Conservation (phyloP, 2,329 filamentous ascomycete genomes). For the Apiospora aurea region DNA sequence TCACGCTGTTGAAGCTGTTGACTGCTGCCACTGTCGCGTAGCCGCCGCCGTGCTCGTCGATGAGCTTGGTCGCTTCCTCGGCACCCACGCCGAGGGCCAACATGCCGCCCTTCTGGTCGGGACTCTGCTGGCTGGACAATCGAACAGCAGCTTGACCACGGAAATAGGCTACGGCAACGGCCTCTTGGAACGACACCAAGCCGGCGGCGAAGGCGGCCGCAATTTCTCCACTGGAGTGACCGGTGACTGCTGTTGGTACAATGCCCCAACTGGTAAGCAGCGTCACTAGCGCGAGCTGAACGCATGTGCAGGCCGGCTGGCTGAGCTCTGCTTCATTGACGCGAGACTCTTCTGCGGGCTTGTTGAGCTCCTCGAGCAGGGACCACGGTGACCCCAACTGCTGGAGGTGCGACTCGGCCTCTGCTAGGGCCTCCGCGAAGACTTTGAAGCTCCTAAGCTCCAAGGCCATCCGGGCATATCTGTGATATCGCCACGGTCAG, state of each 20-base stretch:
- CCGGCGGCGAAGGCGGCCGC: slow-evolving; percentile 43
- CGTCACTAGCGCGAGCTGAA: slow-evolving; percentile 51
- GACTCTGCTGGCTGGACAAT: slow-evolving; percentile 12
- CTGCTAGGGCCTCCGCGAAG: slow-evolving; percentile 30
- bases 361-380: slow-evolving; percentile 38
- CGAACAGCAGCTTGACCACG: slow-evolving; percentile 32
- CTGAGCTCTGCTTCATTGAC: slow-evolving; percentile 40
- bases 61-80: slow-evolving; percentile 23
- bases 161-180: slow-evolving; percentile 31
- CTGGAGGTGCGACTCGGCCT: slow-evolving; percentile 32
- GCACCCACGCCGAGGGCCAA: slow-evolving; percentile 37
- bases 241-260: slow-evolving; percentile 39
- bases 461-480: slow-evolving; percentile 20
- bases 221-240: slow-evolving; percentile 50
- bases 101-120: slow-evolving; percentile 38
- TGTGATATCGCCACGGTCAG: too few species aligned
- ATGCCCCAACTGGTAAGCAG: slow-evolving; percentile 41
- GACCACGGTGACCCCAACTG: slow-evolving; percentile 37
- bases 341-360: slow-evolving; percentile 31
- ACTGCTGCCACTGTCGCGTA: slow-evolving; percentile 37
- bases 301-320: slow-evolving; percentile 50
- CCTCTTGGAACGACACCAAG: slow-evolving; percentile 33
- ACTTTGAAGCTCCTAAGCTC: slow-evolving; percentile 21
- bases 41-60: slow-evolving; percentile 1
- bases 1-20: slow-evolving; percentile 42